Evolutionary conservation across 208 protist species (phyloP).

Genomic region (Tetramitus jugosus): DNA sequence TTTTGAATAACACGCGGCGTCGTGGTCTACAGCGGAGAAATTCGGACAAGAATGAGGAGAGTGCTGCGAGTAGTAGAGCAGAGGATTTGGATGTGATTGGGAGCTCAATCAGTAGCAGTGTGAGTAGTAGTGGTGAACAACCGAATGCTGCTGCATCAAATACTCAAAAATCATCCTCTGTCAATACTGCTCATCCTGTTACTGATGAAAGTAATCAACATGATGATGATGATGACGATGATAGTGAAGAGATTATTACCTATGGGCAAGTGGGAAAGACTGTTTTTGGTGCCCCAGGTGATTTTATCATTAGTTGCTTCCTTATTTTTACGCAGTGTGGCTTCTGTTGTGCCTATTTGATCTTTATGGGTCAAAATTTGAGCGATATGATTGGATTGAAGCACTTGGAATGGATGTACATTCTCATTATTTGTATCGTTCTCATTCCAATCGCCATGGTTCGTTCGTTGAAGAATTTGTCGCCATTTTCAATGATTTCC

Average conservation of each 20-base stretch:
- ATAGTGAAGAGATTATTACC: conserved; percentile 4
- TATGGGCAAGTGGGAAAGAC: neutral
- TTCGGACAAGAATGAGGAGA: no score
- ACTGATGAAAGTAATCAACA: no score
- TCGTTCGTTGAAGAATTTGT: conserved; percentile 2
- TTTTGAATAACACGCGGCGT: no score
- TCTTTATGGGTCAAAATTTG: neutral
- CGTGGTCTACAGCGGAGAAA: no score
- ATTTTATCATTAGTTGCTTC: neutral
- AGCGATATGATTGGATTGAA: neutral
- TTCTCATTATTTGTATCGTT: neutral
- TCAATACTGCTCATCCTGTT: no score
- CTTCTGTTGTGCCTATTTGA: conserved; percentile 16
- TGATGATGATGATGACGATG: neutral
- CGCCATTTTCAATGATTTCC: neutral
- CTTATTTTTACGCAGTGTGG: conserved; percentile 2
- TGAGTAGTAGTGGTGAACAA: no score
- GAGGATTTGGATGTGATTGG: no score
- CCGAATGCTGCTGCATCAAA: no score
- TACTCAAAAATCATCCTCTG: no score
- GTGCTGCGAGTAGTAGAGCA: no score
- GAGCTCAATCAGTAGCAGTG: no score
- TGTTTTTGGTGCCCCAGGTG: neutral
- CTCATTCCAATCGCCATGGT: neutral
- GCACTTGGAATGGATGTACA: neutral